Conservation (phyloP, 768 basidiomycete genomes). For the Epithele typhae region DNA sequence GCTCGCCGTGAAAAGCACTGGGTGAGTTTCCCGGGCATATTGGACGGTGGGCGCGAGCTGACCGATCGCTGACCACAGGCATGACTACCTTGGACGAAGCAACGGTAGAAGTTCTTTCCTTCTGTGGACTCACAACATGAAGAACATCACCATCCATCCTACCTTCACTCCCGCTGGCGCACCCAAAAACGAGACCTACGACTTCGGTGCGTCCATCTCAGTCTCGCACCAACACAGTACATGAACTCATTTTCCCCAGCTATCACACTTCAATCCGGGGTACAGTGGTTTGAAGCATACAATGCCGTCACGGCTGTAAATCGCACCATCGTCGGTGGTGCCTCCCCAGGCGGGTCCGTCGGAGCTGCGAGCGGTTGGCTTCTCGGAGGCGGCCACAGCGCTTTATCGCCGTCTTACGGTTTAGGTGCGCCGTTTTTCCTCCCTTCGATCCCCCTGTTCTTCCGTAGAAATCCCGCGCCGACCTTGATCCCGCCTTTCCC, state of each 20-base stretch:
- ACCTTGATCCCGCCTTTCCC: not conserved
- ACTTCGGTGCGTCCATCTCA: conserved; percentile 9
- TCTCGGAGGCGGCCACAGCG: conserved; percentile 28
- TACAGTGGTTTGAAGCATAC: conserved; percentile 5
- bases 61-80: too few species aligned
- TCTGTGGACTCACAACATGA: conserved; percentile 39
- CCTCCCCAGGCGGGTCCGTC: conserved; percentile 29
- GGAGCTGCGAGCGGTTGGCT: conserved; percentile 48
- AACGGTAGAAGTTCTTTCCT: conserved; percentile 21
- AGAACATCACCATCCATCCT: conserved; percentile 32
- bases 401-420: conserved; percentile 25
- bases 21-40: conserved; percentile 10
- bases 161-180: conserved; percentile 31
- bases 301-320: not conserved
- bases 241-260: too few species aligned
- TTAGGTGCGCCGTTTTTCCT: conserved; percentile 22
- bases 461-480: too few species aligned
- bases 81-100: conserved; percentile 29
- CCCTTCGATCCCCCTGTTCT: not conserved
- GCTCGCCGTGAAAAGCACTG: conserved; percentile 26
- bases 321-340: not conserved
- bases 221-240: too few species aligned
- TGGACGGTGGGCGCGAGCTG: too few species aligned
- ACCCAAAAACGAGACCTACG: conserved; percentile 11
- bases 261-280: conserved; percentile 30